Conservation (phyloP, 192 early-diverging fungal species). For the Umbelopsis vinacea region DNA sequence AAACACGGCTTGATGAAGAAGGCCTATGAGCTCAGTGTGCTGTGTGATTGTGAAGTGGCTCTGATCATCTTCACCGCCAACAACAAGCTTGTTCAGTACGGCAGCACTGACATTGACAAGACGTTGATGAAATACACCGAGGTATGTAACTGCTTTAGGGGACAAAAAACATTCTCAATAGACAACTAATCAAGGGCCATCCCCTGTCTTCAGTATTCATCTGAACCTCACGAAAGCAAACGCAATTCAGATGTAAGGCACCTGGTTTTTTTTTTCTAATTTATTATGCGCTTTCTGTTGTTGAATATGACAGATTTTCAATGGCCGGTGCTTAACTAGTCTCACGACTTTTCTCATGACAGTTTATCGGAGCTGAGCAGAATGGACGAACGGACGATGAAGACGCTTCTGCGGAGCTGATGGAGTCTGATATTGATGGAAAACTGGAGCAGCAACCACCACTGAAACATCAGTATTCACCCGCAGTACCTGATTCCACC, state of each 20-base stretch:
- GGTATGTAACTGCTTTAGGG: conserved; percentile 30
- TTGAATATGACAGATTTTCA: neutral
- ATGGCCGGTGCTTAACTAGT: neutral
- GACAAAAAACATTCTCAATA: neutral
- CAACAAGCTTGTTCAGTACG: conserved; percentile 90
- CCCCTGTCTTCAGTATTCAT: neutral
- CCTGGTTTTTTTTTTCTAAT: neutral
- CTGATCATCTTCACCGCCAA: conserved; percentile 90
- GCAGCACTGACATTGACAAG: conserved; percentile 88
- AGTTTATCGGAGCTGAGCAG: conserved; percentile 13
- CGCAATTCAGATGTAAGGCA: conserved; percentile 3
- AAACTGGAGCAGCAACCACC: neutral
- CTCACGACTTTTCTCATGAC: neutral
- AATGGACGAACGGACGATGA: conserved; percentile 9
- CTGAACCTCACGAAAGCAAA: conserved; percentile 18
- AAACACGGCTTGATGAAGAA: conserved; percentile 95
- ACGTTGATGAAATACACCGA: conserved; percentile 91
- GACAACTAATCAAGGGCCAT: neutral
- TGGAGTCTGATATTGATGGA: neutral
- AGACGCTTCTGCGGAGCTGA: conserved; percentile 16
- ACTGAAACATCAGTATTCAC: conserved; percentile 7
- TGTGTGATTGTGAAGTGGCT: conserved; percentile 93
- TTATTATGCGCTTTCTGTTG: neutral
- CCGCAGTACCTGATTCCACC: neutral
- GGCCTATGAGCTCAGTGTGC: conserved; percentile 90